Conservation (phyloP, 2,329 filamentous ascomycete species). For the Beauveria varroae region DNA sequence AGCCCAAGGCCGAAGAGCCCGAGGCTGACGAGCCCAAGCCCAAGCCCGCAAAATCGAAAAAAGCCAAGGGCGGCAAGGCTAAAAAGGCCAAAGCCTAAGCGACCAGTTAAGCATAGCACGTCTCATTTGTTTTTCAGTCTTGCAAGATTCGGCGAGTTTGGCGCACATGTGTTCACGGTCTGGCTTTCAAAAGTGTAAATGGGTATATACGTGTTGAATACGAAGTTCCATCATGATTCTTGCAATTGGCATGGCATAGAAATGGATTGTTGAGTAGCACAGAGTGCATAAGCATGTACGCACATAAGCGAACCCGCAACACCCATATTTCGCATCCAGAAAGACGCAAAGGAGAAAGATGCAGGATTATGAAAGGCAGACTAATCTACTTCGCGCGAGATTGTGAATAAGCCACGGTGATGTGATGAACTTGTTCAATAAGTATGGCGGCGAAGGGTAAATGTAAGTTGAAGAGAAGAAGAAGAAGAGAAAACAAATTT, state of each 20-base stretch:
- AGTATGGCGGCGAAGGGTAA: conserved; percentile 30
- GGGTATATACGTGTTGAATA: conserved; percentile 9
- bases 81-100: conserved; percentile 33
- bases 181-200: conserved; percentile 2
- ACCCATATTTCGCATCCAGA: conserved; percentile 27
- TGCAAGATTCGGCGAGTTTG: conserved; percentile 10
- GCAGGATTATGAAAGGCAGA: conserved; percentile 54
- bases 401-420: conserved; percentile 36
- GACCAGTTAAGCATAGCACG: neutral
- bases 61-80: conserved; percentile 28
- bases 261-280: neutral
- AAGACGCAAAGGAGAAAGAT: conserved; percentile 32
- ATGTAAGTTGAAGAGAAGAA: conserved; percentile 42
- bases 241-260: neutral
- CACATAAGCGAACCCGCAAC: conserved; percentile 56
- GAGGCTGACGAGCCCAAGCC: conserved; percentile 28
- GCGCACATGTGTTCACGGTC: conserved; percentile 4
- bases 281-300: conserved; percentile 37
- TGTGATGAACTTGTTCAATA: conserved; percentile 24
- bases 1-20: conserved; percentile 25
- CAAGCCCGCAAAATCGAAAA: conserved; percentile 27
- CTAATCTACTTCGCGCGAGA: conserved; percentile 47
- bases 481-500: conserved; percentile 21
- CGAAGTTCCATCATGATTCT: conserved; percentile 1
- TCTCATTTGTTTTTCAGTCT: conserved; percentile 7